phyloP scores from a whole-genome alignment of 139 green algal species.

The Chlamydomonas schloesseri region DNA sequence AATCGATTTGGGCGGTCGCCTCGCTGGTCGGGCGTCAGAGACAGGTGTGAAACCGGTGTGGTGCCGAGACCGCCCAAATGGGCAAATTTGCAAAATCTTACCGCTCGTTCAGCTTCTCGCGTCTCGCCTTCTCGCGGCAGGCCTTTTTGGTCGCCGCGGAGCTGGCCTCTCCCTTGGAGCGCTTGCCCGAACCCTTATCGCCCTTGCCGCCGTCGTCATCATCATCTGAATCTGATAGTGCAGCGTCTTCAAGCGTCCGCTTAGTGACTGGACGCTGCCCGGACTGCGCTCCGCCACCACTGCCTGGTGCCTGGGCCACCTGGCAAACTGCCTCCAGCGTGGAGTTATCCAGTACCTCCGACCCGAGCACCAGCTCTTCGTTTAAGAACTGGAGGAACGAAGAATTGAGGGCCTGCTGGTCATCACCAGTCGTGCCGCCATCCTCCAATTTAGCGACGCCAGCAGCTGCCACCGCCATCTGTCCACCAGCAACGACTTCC shows the following conservation, averaged over 20 bases:
- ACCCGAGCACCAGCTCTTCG: constrained; percentile 34
- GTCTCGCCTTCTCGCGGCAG: constrained; percentile 76
- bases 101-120: constrained; percentile 83
- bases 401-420: neutral
- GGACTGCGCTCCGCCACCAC: too few relatives aligned
- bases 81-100: constrained; percentile 7
- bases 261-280: neutral
- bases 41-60: too few relatives aligned
- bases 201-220: constrained; percentile 21
- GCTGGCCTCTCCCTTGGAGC: constrained; percentile 17
- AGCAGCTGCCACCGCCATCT: neutral
- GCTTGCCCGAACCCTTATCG: constrained; percentile 23
- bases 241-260: neutral
- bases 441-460: neutral
- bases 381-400: constrained; percentile 41
- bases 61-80: too few relatives aligned
- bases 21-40: too few relatives aligned
- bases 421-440: too few relatives aligned
- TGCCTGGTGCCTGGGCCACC: neutral
- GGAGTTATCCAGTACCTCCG: constrained; percentile 12
- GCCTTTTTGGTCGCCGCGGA: constrained; percentile 74
- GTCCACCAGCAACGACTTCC: too few relatives aligned
- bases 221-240: constrained; percentile 36
- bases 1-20: too few relatives aligned
- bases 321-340: constrained; percentile 35